A percentile compares a stretch with the other conserved stretches of the same genome.
Evolutionary conservation across 2,329 filamentous ascomycete species (phyloP).

Genomic region (Trichothecium sympodiale): DNA sequence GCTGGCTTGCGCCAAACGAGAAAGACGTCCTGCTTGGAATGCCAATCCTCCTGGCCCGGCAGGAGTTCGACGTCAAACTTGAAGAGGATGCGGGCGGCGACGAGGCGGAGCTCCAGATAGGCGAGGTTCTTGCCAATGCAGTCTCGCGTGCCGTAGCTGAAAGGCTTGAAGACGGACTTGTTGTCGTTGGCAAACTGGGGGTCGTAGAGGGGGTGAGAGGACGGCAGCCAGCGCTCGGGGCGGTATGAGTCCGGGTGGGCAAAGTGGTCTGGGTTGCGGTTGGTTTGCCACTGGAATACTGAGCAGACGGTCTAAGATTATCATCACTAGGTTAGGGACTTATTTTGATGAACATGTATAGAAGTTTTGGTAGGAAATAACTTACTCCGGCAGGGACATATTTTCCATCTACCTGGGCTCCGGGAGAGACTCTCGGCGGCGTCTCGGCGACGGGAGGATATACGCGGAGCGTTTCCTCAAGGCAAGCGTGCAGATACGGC

Average conservation of each 20-base stretch:
- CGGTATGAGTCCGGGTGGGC: conserved; percentile 19
- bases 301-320: conserved; percentile 20
- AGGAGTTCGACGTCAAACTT: conserved; percentile 29
- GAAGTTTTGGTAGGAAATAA: background rate
- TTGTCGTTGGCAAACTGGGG: conserved; percentile 12
- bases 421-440: conserved; percentile 5
- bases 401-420: conserved; percentile 14
- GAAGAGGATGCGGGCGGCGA: conserved; percentile 30
- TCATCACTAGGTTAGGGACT: too few relatives aligned
- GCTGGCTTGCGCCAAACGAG: background rate
- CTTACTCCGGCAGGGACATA: conserved; percentile 19
- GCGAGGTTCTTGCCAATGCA: conserved; percentile 34
- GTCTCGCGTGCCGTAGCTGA: conserved; percentile 16
- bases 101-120: conserved; percentile 30
- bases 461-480: conserved; percentile 17
- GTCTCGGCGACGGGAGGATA: conserved; percentile 6
- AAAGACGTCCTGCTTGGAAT: background rate
- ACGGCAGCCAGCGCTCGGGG: conserved; percentile 23
- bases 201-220: conserved; percentile 9
- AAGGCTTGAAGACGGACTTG: conserved; percentile 15
- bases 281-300: conserved; percentile 20
- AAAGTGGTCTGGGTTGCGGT: conserved; percentile 20
- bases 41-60: background rate
- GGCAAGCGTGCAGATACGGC: conserved; percentile 26
- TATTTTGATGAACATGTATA: too few relatives aligned